Conservation (phyloP, 1,284 basidiomycete species). For the Pisolithus thermaeus region DNA sequence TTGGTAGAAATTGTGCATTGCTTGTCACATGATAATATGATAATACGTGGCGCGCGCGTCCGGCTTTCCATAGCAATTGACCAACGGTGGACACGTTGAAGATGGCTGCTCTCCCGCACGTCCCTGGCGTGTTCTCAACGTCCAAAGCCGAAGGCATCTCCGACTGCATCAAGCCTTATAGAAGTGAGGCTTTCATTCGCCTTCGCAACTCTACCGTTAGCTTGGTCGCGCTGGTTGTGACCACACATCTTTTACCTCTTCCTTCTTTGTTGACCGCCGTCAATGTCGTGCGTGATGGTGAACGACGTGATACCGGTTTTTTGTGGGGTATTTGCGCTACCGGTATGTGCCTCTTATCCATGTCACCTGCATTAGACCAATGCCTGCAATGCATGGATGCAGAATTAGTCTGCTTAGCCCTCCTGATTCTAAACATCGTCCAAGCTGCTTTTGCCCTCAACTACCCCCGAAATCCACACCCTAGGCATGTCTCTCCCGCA, state of each 20-base stretch:
- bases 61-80: no score
- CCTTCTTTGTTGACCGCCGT: conserved; percentile 41
- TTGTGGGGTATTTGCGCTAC: conserved; percentile 16
- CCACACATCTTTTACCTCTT: conserved; percentile 48
- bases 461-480: conserved; percentile 43
- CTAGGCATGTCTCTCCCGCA: conserved; percentile 34
- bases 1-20: no score
- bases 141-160: conserved; percentile 18
- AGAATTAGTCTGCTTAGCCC: conserved; percentile 40
- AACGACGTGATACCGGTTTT: conserved; percentile 2
- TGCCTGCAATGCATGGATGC: not conserved
- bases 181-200: conserved; percentile 48
- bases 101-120: not conserved
- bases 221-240: conserved; percentile 38
- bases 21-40: no score
- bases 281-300: conserved; percentile 24
- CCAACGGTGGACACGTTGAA: no score
- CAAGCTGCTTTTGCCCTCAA: conserved; percentile 48
- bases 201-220: conserved; percentile 46
- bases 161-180: conserved; percentile 46
- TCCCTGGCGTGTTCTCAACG: conserved; percentile 17
- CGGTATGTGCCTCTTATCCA: conserved; percentile 13
- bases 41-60: no score
- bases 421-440: conserved; percentile 45
- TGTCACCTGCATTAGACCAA: not conserved